phyloP scores from a whole-genome alignment of 306 rosid species.

The Quercus agrifolia region DNA sequence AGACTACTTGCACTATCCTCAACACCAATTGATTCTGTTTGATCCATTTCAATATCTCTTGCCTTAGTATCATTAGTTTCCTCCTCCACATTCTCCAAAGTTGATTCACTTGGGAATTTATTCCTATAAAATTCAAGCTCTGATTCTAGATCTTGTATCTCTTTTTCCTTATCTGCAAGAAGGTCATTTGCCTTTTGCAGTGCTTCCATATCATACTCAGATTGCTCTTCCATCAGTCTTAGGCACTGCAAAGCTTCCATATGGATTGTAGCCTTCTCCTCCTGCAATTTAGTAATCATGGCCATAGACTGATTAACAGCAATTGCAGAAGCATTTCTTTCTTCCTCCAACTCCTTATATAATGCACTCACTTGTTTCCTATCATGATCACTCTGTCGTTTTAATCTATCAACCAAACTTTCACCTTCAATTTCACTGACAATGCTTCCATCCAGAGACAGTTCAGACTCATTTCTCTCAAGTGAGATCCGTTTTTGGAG shows the following conservation, averaged over 20 bases:
- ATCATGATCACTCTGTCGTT: conserved; percentile 81
- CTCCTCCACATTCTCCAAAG: conserved; percentile 32
- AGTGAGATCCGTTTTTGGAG: conserved; percentile 51
- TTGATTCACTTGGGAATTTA: conserved; percentile 48
- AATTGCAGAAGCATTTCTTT: conserved; percentile 78
- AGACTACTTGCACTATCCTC: conserved; percentile 29
- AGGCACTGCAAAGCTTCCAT: conserved; percentile 87
- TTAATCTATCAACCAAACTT: conserved; percentile 51
- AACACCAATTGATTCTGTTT: conserved; percentile 29
- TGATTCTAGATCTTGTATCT: conserved; percentile 57
- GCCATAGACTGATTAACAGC: conserved; percentile 85
- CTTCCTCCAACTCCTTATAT: conserved; percentile 90
- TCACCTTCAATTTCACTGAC: conserved; percentile 61
- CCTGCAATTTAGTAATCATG: conserved; percentile 87
- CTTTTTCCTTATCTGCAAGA: conserved; percentile 72
- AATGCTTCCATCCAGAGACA: conserved; percentile 83
- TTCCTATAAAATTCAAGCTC: conserved; percentile 55
- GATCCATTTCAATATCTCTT: conserved; percentile 74
- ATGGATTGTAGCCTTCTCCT: conserved; percentile 74
- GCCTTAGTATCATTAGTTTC: conserved; percentile 47
- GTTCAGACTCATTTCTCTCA: conserved; percentile 83
- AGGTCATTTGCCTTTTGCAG: conserved; percentile 61
- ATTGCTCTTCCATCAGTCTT: conserved; percentile 80
- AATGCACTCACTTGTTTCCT: conserved; percentile 63
- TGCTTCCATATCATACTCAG: conserved; percentile 72